Evolutionary conservation across 164 flowering plant species (phyloP), one percentile per base, ranked within the genome.

Genomic region (Litsea cubeba): DNA sequence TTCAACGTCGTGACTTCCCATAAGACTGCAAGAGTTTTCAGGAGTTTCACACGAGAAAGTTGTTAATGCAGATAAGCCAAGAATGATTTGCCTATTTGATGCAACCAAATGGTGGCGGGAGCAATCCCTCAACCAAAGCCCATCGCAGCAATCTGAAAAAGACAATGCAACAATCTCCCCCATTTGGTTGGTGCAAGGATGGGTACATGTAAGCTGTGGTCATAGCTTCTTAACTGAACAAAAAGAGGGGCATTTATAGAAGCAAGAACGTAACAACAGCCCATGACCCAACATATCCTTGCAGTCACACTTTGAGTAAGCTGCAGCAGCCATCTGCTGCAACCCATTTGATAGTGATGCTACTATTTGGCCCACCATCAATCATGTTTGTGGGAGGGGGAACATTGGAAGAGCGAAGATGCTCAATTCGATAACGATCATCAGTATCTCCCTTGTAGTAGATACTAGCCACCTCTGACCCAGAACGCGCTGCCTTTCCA

Each of bases 81-180:
- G 92, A 78, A 92, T 88, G 97, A 88, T 5, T 89, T 92, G 92
- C 97, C 97, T 17, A 54, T 70, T 68, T 46, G 23, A 76, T 62
- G 71, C 87, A 81, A 82, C 92, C 90, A 84, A 81, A 82, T 78
- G 81, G 74, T 32, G 78, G 79, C 24, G 30, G 74, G 83, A 82
- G 40, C 78, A 22, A 76, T 75, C 83, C 79, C 71, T 24, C 35
- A 62, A 73, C 83, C 79, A 54, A 77, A 85, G 71, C 78, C 81
- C 73, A 72, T 62, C 62, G 72, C 76, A 65, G 8, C 15, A 50
- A 63, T 70, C 69, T 68, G 46, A 57, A 57, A 67, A 17, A 12
- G 70, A 69, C 63, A 26, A 57, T 75, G 82, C 78, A 68, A 78
- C 80, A 71, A 69, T 80, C 74, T 83, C 77, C 79, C 76, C 75